Percentiles rank a stretch among this genome's conserved stretches.
Conservation (phyloP, 495 filamentous ascomycete species). For the Aspergillus bertholletiae region DNA sequence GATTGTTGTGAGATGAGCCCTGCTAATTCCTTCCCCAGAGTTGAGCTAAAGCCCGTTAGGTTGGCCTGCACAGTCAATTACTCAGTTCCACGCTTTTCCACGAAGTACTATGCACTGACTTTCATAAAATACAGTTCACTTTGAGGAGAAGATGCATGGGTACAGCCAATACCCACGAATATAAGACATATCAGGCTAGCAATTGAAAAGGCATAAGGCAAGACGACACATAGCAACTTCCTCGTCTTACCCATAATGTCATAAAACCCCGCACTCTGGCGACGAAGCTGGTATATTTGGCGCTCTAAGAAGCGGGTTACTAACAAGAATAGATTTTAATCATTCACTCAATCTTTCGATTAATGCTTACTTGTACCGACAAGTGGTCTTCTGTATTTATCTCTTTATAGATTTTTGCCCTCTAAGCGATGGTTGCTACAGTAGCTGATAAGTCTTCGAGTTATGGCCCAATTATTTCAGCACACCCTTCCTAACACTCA, state of each 20-base stretch:
- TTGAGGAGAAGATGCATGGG: not conserved
- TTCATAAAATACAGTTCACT: constrained; percentile 2
- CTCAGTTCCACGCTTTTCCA: not conserved
- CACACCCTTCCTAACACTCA: not conserved
- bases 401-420: not conserved
- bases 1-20: not conserved
- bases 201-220: not conserved
- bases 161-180: not conserved
- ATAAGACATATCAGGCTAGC: constrained; percentile 1
- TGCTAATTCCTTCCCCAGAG: not conserved
- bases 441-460: not conserved
- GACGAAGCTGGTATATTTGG: not conserved
- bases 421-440: not conserved
- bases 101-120: not conserved
- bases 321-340: not conserved
- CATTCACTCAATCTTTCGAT: not conserved
- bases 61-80: not conserved
- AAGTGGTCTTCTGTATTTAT: not conserved
- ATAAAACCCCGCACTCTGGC: not conserved
- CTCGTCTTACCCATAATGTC: not conserved
- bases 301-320: not conserved
- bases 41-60: not conserved
- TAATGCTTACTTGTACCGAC: not conserved
- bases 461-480: not conserved
- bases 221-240: not conserved